Base-by-base conservation (phyloP, 2,329 filamentous ascomycete genomes). In the Botrytis squamosa region DNA sequence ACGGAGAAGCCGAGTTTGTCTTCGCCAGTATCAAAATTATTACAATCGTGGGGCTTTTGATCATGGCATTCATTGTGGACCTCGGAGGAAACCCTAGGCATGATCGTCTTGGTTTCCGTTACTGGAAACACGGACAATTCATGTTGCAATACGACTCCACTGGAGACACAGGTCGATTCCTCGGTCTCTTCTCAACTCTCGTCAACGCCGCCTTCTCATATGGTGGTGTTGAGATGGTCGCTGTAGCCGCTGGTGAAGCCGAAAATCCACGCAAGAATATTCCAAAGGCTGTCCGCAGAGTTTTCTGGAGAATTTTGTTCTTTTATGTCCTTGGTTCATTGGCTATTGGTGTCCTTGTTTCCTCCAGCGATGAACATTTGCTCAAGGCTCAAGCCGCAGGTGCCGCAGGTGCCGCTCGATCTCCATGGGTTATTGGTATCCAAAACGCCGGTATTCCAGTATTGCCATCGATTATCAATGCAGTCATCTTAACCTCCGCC, bases 41-140 rank as follows among this genome's bases (percentile, higher is more conserved):
- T 25, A 83, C 88, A 57, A 89, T 89, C 74, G 82, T 94, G 52
- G 91, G 89, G 1, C 85, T 95, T 69, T 87, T 95, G 77, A 78
- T 89, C 76, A 95, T 93, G 83, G 95, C 93, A 3, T 93, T 97
- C 79, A 86, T 97, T 76, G 89, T 90, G 76, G 95, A 96, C 91
- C 84, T 96, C 1, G 94, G 93, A 12, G 94, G 92, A 4, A 96
- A 95, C 77, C 94, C 94, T 0, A 81, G 89, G 0, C 85, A 88
- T 55, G 91, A 95, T 77, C 85, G 88, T 0, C 93, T 93, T 75
- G 93, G 93, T 0, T 95, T 95, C 80, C 86, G 88, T 40, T 89
- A 87, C 81, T 92, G 89, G 89, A 84, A 86, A 5, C 83, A 88
- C 0, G 93, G 92, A 0, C 93, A 93, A 1, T 85, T 92, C 0